phyloP scores from a whole-genome alignment of 495 filamentous ascomycete genomes.

The Lentithecium fluviatile region DNA sequence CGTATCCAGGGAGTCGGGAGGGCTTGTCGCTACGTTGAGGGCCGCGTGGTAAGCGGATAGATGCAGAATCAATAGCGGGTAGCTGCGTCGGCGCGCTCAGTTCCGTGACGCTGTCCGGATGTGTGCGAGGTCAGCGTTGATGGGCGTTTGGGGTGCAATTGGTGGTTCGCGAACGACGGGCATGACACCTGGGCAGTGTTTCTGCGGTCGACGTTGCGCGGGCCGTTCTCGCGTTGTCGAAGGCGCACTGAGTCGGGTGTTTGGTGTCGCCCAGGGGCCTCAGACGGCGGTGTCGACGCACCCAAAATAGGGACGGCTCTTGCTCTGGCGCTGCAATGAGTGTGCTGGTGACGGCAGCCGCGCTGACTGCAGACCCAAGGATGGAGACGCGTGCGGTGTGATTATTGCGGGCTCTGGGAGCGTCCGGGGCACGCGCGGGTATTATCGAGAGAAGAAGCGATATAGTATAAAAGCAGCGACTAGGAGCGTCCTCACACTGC shows the following conservation, averaged over 20 bases:
- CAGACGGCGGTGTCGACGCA: slow-evolving; percentile 17
- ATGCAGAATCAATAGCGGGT: slow-evolving; percentile 18
- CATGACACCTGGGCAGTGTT: slow-evolving; percentile 10
- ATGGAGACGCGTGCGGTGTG: background rate
- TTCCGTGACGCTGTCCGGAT: background rate
- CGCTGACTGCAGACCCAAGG: background rate
- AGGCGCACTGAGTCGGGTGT: too few species aligned
- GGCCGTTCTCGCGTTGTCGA: too few species aligned
- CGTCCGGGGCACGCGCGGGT: too few species aligned
- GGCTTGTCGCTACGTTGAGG: background rate
- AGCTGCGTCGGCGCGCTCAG: background rate
- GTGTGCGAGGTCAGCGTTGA: slow-evolving; percentile 16
- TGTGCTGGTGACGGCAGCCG: slow-evolving; percentile 1
- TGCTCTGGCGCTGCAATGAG: background rate
- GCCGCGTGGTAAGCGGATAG: slow-evolving; percentile 5
- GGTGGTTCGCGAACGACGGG: background rate
- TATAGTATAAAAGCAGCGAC: too few species aligned
- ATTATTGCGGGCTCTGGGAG: background rate
- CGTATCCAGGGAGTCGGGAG: background rate
- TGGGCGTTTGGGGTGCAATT: background rate
- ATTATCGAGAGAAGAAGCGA: too few species aligned
- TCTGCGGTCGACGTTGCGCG: background rate
- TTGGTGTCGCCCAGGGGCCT: slow-evolving; percentile 8
- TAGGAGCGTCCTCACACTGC: too few species aligned
- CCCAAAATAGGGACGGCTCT: background rate